These are phyloP conservation scores for Emericellopsis atlantica DNA, from an alignment of 2,329 filamentous ascomycete species.

Conservation along the genomic window DNA sequence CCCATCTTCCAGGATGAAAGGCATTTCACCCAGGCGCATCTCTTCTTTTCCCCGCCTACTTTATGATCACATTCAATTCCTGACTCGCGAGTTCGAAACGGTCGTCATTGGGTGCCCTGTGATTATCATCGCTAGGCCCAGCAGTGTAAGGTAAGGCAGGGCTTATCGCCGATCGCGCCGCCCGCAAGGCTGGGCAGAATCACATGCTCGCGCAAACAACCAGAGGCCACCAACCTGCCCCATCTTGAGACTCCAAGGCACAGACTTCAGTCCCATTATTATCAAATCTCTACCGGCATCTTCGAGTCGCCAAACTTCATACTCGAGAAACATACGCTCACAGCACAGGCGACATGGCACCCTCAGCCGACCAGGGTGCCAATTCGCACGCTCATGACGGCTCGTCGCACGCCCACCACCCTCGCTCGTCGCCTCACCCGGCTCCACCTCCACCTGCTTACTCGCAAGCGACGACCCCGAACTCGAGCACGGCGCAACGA, in stretches of 20 bases:
- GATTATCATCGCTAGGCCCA: neutral
- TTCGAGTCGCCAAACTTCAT: neutral
- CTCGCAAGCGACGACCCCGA: slow-evolving; percentile 1
- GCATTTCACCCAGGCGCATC: too few relatives aligned
- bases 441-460: neutral
- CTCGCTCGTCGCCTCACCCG: neutral
- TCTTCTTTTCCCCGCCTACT: too few relatives aligned
- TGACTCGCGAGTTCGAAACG: too few relatives aligned
- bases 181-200: slow-evolving; percentile 13
- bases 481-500: slow-evolving; percentile 12
- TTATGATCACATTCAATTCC: too few relatives aligned
- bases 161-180: slow-evolving; percentile 2
- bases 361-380: neutral
- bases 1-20: neutral
- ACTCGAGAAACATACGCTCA: neutral
- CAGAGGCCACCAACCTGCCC: too few relatives aligned
- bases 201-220: slow-evolving; percentile 26
- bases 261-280: neutral
- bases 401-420: neutral
- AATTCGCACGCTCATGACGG: neutral
- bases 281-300: neutral
- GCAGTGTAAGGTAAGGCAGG: neutral
- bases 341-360: neutral
- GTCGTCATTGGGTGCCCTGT: too few relatives aligned
- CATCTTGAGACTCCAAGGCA: too few relatives aligned